phyloP scores from a whole-genome alignment of 2,329 filamentous ascomycete genomes.

The Helminthosporium solani region DNA sequence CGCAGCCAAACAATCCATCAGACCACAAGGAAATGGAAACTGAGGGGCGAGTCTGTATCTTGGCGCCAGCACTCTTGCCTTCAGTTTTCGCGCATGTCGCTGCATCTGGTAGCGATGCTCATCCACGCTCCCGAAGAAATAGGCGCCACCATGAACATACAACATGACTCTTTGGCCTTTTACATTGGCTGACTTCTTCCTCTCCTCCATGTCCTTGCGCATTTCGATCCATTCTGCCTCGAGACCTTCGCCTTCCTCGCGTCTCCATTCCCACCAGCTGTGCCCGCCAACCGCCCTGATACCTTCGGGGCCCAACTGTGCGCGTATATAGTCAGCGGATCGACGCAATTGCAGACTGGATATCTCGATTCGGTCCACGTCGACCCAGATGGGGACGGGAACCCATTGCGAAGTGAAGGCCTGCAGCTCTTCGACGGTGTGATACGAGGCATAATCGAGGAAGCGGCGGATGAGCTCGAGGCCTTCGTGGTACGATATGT shows the following conservation, averaged over 20 bases:
- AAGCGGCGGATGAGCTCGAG: slow-evolving; percentile 85
- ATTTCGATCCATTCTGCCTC: slow-evolving; percentile 97
- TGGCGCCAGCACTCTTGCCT: slow-evolving; percentile 82
- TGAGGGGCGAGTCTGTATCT: slow-evolving; percentile 87
- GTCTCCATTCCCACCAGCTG: slow-evolving; percentile 72
- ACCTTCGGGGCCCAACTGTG: slow-evolving; percentile 76
- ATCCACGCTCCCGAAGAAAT: slow-evolving; percentile 93
- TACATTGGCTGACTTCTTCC: slow-evolving; percentile 59
- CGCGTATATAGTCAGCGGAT: slow-evolving; percentile 65
- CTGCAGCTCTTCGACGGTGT: slow-evolving; percentile 91
- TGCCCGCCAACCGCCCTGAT: slow-evolving; percentile 79
- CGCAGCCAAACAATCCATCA: slow-evolving; percentile 85
- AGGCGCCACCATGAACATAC: slow-evolving; percentile 91
- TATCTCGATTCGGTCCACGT: slow-evolving; percentile 69
- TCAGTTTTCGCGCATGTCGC: slow-evolving; percentile 88
- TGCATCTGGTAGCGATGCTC: slow-evolving; percentile 99
- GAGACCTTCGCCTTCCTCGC: slow-evolving; percentile 58
- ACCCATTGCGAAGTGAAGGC: slow-evolving; percentile 91
- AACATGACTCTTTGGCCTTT: slow-evolving; percentile 77
- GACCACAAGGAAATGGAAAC: slow-evolving; percentile 90
- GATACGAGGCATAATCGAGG: slow-evolving; percentile 78
- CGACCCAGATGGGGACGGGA: slow-evolving; percentile 84
- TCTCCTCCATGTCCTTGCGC: slow-evolving; percentile 74
- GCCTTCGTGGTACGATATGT: slow-evolving; percentile 93
- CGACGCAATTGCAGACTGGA: slow-evolving; percentile 61